phyloP scores from a whole-genome alignment of 2,329 filamentous ascomycete species.

The Fusarium mundagurra region DNA sequence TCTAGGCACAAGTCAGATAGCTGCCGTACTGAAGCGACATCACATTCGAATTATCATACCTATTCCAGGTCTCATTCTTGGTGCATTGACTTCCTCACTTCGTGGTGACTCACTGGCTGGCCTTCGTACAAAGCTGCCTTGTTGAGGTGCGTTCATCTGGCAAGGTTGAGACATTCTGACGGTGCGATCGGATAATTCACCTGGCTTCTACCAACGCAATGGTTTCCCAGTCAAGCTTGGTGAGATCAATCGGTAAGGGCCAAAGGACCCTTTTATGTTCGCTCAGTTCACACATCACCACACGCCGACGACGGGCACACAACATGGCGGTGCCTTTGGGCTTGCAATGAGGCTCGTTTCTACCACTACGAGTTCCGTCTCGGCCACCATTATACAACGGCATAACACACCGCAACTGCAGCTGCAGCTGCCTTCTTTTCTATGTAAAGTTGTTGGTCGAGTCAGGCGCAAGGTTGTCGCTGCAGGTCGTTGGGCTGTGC shows the following conservation, averaged over 20 bases:
- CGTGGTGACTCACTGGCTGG: not conserved
- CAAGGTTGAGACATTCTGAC: not conserved
- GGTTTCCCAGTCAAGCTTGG: not conserved
- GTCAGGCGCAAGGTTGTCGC: not conserved
- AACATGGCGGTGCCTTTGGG: not conserved
- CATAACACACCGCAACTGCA: slow-evolving; percentile 1
- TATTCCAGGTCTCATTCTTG: not conserved
- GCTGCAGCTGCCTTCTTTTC: slow-evolving; percentile 1
- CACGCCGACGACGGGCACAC: not conserved
- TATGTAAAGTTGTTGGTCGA: not conserved
- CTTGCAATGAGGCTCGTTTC: slow-evolving; percentile 3
- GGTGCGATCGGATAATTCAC: not conserved
- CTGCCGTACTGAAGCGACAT: not conserved
- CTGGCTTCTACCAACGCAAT: not conserved
- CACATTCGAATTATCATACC: not conserved
- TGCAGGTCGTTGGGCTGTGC: not conserved
- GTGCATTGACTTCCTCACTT: not conserved
- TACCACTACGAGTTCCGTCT: not conserved
- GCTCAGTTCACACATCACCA: not conserved
- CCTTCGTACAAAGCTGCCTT: not conserved
- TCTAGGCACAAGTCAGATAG: not conserved
- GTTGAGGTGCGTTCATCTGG: not conserved
- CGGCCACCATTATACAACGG: not conserved
- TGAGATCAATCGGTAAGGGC: not conserved
- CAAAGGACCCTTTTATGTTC: slow-evolving; percentile 15